Conservation (phyloP, 257 asterid genomes). For the Petunia axillaris region DNA sequence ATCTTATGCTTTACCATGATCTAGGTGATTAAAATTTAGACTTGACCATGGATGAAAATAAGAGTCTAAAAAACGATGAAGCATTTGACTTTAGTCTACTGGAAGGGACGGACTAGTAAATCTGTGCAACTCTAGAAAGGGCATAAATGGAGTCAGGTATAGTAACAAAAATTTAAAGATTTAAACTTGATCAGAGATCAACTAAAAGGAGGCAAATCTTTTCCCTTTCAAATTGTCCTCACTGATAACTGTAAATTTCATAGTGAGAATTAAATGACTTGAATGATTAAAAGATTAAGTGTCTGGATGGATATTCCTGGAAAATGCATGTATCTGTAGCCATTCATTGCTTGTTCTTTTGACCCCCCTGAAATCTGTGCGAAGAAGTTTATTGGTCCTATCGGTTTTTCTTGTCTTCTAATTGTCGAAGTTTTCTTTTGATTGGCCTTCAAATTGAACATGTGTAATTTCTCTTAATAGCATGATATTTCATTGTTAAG, state of each 20-base stretch:
- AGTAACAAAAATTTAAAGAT: not conserved
- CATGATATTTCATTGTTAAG: not conserved
- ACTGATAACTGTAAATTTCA: too few relatives aligned
- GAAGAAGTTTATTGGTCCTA: not conserved
- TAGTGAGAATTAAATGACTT: not conserved
- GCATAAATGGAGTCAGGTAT: not conserved
- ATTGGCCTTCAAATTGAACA: slow-evolving; percentile 5
- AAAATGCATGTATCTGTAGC: not conserved
- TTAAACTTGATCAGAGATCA: not conserved
- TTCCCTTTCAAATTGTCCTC: too few relatives aligned
- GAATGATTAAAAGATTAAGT: not conserved
- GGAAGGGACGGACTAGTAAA: slow-evolving; percentile 12
- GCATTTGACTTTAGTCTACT: not conserved
- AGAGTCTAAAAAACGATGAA: not conserved
- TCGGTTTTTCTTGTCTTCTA: not conserved
- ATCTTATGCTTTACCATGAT: not conserved
- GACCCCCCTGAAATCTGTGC: not conserved
- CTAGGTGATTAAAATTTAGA: not conserved
- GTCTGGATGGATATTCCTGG: slow-evolving; percentile 12
- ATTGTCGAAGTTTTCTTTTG: slow-evolving; percentile 10
- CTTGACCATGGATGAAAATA: not conserved
- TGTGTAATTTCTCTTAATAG: slow-evolving; percentile 11
- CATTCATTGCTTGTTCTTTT: not conserved
- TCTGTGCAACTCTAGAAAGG: not conserved
- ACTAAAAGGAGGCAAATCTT: not conserved